phyloP scores from a whole-genome alignment of 768 basidiomycete genomes.

The Suillus subaureus region DNA sequence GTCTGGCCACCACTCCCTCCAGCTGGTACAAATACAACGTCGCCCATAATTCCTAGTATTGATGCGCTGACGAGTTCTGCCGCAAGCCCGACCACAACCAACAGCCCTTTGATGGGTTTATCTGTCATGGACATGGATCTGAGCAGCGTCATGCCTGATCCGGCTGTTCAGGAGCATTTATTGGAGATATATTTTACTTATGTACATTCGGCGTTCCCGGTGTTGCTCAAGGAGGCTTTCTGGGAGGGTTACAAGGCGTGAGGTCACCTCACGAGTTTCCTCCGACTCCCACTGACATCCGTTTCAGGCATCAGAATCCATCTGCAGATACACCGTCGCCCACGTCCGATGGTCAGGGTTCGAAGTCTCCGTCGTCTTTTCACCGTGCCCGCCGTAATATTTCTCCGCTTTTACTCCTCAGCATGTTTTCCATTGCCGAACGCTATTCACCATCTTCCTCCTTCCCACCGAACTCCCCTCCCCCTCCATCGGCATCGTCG shows the following conservation, averaged over 20 bases:
- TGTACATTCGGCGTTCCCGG: slow-evolving; percentile 78
- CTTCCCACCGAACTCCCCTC: slow-evolving; percentile 29
- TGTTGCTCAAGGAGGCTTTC: slow-evolving; percentile 73
- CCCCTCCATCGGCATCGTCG: slow-evolving; percentile 32
- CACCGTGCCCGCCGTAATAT: slow-evolving; percentile 47
- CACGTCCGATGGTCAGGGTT: slow-evolving; percentile 20
- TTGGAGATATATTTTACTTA: slow-evolving; percentile 79
- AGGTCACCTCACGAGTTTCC: slow-evolving; percentile 7
- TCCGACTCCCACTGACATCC: not conserved
- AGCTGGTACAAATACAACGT: slow-evolving; percentile 27
- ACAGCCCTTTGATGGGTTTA: slow-evolving; percentile 23
- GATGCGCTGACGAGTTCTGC: slow-evolving; percentile 12
- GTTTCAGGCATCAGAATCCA: slow-evolving; percentile 27
- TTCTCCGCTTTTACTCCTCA: slow-evolving; percentile 69
- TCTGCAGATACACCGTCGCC: slow-evolving; percentile 35
- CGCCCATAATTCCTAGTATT: slow-evolving; percentile 5
- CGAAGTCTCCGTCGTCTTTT: slow-evolving; percentile 37
- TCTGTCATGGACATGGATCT: slow-evolving; percentile 39
- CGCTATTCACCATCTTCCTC: slow-evolving; percentile 53
- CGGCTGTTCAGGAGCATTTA: slow-evolving; percentile 63
- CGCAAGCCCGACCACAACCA: slow-evolving; percentile 10
- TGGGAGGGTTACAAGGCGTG: slow-evolving; percentile 56
- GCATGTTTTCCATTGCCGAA: slow-evolving; percentile 84
- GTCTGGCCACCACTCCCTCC: slow-evolving; percentile 75
- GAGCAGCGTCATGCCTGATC: slow-evolving; percentile 53